Evolutionary conservation across 2,329 filamentous ascomycete genomes (phyloP).

Genomic region (Ceratocystis smalleyi): DNA sequence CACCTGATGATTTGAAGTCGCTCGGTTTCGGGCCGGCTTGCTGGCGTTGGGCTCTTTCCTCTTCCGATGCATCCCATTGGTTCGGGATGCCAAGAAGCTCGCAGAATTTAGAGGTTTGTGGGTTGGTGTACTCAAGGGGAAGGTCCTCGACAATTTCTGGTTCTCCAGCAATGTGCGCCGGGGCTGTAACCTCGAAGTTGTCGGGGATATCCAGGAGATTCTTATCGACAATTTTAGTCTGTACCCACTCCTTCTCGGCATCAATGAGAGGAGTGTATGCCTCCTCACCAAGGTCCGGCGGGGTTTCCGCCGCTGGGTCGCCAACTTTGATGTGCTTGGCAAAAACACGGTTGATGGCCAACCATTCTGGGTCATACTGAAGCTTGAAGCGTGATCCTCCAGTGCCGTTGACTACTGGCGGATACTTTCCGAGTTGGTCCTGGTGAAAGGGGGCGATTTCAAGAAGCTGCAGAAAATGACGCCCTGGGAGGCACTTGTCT

Average conservation of each 20-base stretch:
- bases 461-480: constrained; percentile 68
- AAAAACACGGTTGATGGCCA: constrained; percentile 80
- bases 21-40: constrained; percentile 27
- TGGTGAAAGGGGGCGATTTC: constrained; percentile 39
- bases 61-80: constrained; percentile 53
- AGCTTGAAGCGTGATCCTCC: constrained; percentile 46
- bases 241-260: constrained; percentile 60
- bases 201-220: constrained; percentile 54
- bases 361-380: constrained; percentile 85
- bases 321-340: constrained; percentile 49
- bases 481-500: constrained; percentile 72
- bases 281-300: constrained; percentile 50
- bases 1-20: constrained; percentile 21
- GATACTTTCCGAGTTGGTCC: constrained; percentile 18
- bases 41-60: constrained; percentile 49
- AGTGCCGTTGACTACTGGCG: constrained; percentile 17
- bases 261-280: constrained; percentile 54
- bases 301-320: constrained; percentile 35
- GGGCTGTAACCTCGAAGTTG: constrained; percentile 65
- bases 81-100: constrained; percentile 62
- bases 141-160: constrained; percentile 45
- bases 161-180: constrained; percentile 44
- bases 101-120: constrained; percentile 74
- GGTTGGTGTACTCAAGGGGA: constrained; percentile 70
- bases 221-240: constrained; percentile 51